Evolutionary conservation across 305 asterid species (phyloP).

Genomic region (Petunia hybrid): DNA sequence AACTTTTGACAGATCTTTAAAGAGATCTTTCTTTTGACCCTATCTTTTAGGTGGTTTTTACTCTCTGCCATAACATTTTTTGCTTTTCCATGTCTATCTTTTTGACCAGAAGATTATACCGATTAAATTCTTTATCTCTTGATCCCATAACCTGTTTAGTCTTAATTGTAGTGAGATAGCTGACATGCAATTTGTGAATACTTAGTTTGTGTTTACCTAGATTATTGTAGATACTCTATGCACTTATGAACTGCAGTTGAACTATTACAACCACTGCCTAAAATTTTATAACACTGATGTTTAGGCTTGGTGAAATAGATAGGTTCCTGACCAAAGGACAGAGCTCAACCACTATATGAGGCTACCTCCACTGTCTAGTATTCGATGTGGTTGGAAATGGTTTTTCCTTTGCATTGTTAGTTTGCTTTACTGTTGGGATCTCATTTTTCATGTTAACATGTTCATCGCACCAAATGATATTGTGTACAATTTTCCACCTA

Average conservation of each 20-base stretch:
- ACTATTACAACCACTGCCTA: not conserved
- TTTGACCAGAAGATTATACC: too few species aligned
- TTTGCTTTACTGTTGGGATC: not conserved
- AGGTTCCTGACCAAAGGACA: not conserved
- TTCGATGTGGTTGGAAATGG: not conserved
- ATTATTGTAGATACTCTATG: not conserved
- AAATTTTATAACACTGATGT: not conserved
- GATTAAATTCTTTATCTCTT: not conserved
- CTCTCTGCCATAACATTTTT: too few species aligned
- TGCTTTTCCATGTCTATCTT: too few species aligned
- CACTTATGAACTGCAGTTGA: not conserved
- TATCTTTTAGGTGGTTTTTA: too few species aligned
- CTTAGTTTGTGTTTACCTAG: not conserved
- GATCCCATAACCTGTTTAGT: not conserved
- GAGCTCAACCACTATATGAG: not conserved
- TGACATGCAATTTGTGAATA: not conserved
- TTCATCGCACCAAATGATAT: not conserved
- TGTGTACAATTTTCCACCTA: not conserved
- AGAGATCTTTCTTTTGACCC: too few species aligned
- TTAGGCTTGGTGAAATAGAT: not conserved
- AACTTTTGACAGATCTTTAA: not conserved
- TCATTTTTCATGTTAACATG: not conserved
- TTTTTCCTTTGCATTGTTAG: not conserved
- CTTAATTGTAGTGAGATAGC: not conserved
- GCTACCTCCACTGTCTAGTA: not conserved